Base-by-base conservation (phyloP, 2,329 filamentous ascomycete species). In the Calonectria hongkongensis region DNA sequence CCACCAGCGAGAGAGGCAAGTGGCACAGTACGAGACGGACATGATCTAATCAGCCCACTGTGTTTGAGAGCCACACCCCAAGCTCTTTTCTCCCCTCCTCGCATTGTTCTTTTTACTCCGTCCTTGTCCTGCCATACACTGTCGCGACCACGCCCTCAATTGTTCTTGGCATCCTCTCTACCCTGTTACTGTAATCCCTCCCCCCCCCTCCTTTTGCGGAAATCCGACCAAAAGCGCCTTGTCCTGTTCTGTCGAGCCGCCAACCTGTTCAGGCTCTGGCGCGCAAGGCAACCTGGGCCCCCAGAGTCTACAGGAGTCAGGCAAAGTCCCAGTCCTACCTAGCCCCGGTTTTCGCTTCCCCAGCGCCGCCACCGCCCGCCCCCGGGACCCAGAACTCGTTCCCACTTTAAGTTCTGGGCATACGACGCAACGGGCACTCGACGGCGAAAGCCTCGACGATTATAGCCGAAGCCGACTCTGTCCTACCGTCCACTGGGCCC, bases 301-400 rank as follows among this genome's bases (percentile, higher is more conserved):
- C 39, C 43, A 45, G 45, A 43, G 39, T 63, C 28, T 47, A 39
- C 41, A 47, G 58, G 21, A 60, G 54, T 60, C 54, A 58, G 45
- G 16, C 56, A 62, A 36, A 28, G 39, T 28, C 45, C 21, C 33
- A 28, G 27, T 43, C 67, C 60, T 47, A 48, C 60, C 60, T 45
- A 33, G 62, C 68, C 62, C 68, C 68, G 51, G 51, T 71, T 67
- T 71, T 66, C 48, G 39, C 69, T 67, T 67, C 64, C 64, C 64
- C 69, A 63, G 56, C 48, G 58, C 58, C 39, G 33, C 68, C 41
- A 65, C 66, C 45, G 45, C 62, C 68, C 50, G 28, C 62, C 68
- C 68, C 64, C 69, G 48, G 68, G 54, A 54, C 56, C 41, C 54
- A 60, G 54, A 60, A 60, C 54, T 60, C 21, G 54, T 60, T 39